Base-by-base conservation (phyloP, 192 early-diverging fungal species). In the Umbelopsis isabellina region DNA sequence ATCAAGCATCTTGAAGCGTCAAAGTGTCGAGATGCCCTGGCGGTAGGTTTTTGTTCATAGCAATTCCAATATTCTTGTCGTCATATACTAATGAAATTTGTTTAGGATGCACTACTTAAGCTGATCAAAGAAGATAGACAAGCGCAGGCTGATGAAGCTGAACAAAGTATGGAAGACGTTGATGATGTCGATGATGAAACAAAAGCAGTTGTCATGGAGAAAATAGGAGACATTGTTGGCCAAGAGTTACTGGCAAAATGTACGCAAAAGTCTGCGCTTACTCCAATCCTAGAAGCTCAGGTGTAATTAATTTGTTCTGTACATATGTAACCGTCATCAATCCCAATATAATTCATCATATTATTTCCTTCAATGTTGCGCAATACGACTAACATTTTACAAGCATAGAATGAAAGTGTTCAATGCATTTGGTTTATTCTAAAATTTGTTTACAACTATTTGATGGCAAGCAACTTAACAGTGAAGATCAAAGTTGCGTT, bases 401-500 rank as follows among this genome's bases (percentile, higher is more conserved):
- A 41, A 41, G 37, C 37, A 41, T 4, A 4, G 37, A 10, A 10
- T 9, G 0, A 41, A 41, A 9, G 37, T 10, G 5, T 41, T 41
- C 37, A 6, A 41, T 27, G 21, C 16, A 55, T 13, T 4, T 61
- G 25, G 13, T 25, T 16, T 61, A 35, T 61, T 35, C 33, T 61
- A 16, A 37, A 16, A 12, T 61, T 72, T 30, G 12, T 35, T 35
- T 11, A 35, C 27, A 25, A 13, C 74, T 87, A 84, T 80, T 90
- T 90, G 69, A 90, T 79, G 35, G 83, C 82, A 41, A 95, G 80
- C 61, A 97, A 79, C 83, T 95, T 94, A 68, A 97, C 89, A 80
- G 95, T 93, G 79, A 98, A 98, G 58, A 89, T 84, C 51, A 98
- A 86, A 55, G 93, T 95, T 20, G 94, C 89, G 84, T 97, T 95